Evolutionary conservation across 192 early-diverging fungal species (phyloP), one percentile per base, ranked within the genome.

Genomic region (Coemansia sp.): DNA sequence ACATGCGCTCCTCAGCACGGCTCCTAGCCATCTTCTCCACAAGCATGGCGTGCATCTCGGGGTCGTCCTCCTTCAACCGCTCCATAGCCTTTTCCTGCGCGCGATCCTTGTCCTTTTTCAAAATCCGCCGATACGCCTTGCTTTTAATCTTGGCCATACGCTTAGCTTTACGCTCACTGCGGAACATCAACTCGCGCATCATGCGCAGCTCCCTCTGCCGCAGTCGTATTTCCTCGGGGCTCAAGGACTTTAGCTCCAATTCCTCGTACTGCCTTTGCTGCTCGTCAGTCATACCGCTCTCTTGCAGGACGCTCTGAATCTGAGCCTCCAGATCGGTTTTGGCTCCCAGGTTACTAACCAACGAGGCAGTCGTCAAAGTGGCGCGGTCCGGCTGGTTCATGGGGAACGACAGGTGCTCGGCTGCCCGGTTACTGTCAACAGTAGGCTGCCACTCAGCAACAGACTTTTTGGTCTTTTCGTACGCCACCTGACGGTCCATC

Each of bases 101-200:
- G 32, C 88, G 88, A 60, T 75, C 77, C 66, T 88, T 92, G 40
- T 94, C 92, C 75, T 91, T 91, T 72, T 93, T 94, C 62, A 89
- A 85, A 35, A 99, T 91, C 66, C 94, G 91, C 33, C 92, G 89
- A 70, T 96, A 99, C 4, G 93, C 80, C 82, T 98, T 98, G 85
- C 93, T 95, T 85, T 99, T 99, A 77, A 99, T 99, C 84, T 99
- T 99, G 58, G 94, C 91, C 40, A 93, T 85, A 53, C 95, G 89
- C 77, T 95, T 97, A 57, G 90, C 89, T 66, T 96, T 95, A 42
- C 90, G 87, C 74, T 99, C 96, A 49, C 93, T 87, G 37, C 94
- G 93, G 85, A 96, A 97, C 90, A 96, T 89, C 50, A 98, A 82
- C 42, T 94, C 92, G 23, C 96, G 90, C 94, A 97, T 95, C 84